phyloP scores from a whole-genome alignment of 495 filamentous ascomycete species.

The Penicillium macrosclerotiorum region DNA sequence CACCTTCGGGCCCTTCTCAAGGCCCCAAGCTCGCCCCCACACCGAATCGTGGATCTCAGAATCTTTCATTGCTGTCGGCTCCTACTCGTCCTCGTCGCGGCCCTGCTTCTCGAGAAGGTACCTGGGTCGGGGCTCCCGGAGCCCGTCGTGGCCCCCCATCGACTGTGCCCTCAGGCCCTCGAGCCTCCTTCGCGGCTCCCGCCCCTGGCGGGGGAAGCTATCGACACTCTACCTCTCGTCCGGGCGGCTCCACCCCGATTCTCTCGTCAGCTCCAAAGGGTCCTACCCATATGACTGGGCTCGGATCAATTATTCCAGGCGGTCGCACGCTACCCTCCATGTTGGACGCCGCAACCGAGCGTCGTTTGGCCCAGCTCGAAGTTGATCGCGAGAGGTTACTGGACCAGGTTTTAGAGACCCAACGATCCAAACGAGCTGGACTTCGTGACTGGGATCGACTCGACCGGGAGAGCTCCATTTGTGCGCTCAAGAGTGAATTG shows the following conservation, averaged over 20 bases:
- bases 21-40: constrained; percentile 44
- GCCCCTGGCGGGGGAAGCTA: constrained; percentile 26
- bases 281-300: constrained; percentile 49
- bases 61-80: constrained; percentile 52
- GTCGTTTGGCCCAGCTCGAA: constrained; percentile 51
- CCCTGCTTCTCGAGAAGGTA: constrained; percentile 32
- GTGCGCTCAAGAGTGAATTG: constrained; percentile 57
- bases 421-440: constrained; percentile 47
- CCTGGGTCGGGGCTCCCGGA: constrained; percentile 35
- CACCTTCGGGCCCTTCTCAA: constrained; percentile 48
- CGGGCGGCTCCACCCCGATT: constrained; percentile 46
- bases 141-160: constrained; percentile 38
- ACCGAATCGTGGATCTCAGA: constrained; percentile 45
- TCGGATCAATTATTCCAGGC: constrained; percentile 51
- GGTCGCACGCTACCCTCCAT: constrained; percentile 42
- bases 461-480: constrained; percentile 58
- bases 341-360: constrained; percentile 42
- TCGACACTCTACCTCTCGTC: constrained; percentile 44
- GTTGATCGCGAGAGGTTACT: constrained; percentile 54
- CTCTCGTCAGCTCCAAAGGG: constrained; percentile 53
- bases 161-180: constrained; percentile 41
- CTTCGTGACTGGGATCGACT: constrained; percentile 59
- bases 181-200: constrained; percentile 33
- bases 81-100: constrained; percentile 60
- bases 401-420: constrained; percentile 54